Evolutionary conservation across 148 eudicot species (phyloP).

Genomic region (Silene uniflora): DNA sequence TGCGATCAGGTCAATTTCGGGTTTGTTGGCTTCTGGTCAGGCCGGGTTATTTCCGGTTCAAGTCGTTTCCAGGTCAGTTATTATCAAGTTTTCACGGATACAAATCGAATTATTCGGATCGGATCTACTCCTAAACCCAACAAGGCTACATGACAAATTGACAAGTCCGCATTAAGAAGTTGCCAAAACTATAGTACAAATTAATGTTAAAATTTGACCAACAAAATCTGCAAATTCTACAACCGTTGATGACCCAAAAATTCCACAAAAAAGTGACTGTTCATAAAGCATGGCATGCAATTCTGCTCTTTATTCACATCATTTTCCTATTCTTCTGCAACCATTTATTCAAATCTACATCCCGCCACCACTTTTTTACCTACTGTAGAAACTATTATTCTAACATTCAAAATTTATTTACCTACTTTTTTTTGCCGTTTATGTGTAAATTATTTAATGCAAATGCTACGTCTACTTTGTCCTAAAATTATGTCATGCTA

Average conservation of each 20-base stretch:
- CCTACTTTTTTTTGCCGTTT: conserved; percentile 12
- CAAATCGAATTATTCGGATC: too few species aligned
- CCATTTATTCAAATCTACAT: conserved; percentile 18
- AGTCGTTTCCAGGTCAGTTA: too few species aligned
- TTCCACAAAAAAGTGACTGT: conserved; percentile 14
- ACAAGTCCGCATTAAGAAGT: neutral
- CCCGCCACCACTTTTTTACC: conserved; percentile 16
- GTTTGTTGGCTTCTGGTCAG: too few species aligned
- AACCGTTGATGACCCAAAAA: neutral
- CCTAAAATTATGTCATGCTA: conserved; percentile 3
- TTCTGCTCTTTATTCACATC: neutral
- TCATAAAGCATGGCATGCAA: conserved; percentile 13
- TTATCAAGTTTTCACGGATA: too few species aligned
- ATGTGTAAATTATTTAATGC: conserved; percentile 1
- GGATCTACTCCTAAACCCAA: neutral
- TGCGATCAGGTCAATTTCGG: too few species aligned
- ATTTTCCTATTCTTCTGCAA: neutral
- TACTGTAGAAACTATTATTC: neutral
- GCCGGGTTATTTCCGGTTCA: too few species aligned
- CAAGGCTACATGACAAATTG: neutral
- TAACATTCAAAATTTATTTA: conserved; percentile 23
- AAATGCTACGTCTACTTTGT: conserved; percentile 6
- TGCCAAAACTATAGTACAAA: conserved; percentile 5
- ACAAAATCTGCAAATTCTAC: conserved; percentile 7
- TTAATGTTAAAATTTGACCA: neutral